Percentiles rank a stretch among this genome's conserved stretches.
phyloP scores from a whole-genome alignment of 2,329 filamentous ascomycete species.

The Alternaria dauci region DNA sequence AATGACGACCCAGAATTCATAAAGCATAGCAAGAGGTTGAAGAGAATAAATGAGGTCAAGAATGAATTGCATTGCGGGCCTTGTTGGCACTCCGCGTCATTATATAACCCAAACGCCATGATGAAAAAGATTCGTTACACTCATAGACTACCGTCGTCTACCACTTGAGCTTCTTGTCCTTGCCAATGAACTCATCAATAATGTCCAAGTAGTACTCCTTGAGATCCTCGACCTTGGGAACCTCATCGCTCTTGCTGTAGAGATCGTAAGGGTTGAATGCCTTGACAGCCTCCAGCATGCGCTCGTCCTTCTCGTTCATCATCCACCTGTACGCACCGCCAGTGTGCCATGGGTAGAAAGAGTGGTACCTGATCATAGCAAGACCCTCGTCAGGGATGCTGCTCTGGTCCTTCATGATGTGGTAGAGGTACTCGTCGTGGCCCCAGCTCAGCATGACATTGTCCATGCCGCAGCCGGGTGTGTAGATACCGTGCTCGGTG shows the following conservation, averaged over 20 bases:
- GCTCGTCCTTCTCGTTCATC: slow-evolving; percentile 82
- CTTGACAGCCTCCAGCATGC: slow-evolving; percentile 80
- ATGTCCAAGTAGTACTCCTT: slow-evolving; percentile 63
- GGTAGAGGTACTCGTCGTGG: slow-evolving; percentile 87
- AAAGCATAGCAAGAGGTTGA: neutral
- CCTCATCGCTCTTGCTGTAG: slow-evolving; percentile 88
- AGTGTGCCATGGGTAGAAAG: slow-evolving; percentile 91
- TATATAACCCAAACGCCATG: slow-evolving; percentile 1
- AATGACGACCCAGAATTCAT: neutral
- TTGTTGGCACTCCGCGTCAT: slow-evolving; percentile 21
- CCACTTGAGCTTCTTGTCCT: slow-evolving; percentile 73
- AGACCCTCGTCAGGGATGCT: slow-evolving; percentile 81
- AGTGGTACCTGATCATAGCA: slow-evolving; percentile 93
- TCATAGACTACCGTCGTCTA: slow-evolving; percentile 48
- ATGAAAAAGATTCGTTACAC: slow-evolving; percentile 12
- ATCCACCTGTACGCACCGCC: slow-evolving; percentile 81
- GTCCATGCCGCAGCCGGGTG: slow-evolving; percentile 79
- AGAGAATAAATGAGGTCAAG: neutral
- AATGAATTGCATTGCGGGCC: slow-evolving; percentile 19
- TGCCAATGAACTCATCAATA: slow-evolving; percentile 75
- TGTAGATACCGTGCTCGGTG: slow-evolving; percentile 82
- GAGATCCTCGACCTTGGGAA: slow-evolving; percentile 77
- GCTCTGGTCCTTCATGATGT: slow-evolving; percentile 83
- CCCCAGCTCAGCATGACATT: slow-evolving; percentile 93
- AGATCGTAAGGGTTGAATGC: slow-evolving; percentile 93